These are phyloP conservation scores for Trichoderma atrobrunneum DNA, from an alignment of 2,329 filamentous ascomycete genomes.

Conservation along the genomic window DNA sequence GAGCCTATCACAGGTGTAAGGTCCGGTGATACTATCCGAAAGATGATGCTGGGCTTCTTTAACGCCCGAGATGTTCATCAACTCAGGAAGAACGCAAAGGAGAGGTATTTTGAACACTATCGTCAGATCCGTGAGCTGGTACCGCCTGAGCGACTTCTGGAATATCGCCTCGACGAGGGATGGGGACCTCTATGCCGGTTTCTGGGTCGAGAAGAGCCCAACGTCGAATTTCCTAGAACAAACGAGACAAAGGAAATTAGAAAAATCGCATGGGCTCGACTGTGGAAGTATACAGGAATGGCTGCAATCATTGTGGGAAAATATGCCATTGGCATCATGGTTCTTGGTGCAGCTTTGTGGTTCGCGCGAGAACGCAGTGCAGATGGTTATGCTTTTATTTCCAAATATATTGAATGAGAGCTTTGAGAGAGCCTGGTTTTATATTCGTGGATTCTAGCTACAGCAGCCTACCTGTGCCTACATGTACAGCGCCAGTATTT, in stretches of 20 bases:
- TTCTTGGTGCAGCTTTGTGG: neutral
- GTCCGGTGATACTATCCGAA: slow-evolving; percentile 27
- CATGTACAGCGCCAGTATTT: neutral
- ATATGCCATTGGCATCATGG: neutral
- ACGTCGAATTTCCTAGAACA: slow-evolving; percentile 31
- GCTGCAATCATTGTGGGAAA: neutral
- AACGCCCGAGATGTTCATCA: slow-evolving; percentile 25
- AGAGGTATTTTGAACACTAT: slow-evolving; percentile 32
- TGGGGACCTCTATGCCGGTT: slow-evolving; percentile 40
- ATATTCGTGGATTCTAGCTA: neutral
- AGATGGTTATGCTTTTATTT: neutral
- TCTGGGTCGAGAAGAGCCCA: slow-evolving; percentile 33
- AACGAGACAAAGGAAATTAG: slow-evolving; percentile 31
- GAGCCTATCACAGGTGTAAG: slow-evolving; percentile 34
- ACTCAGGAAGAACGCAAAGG: slow-evolving; percentile 24
- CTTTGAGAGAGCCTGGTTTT: neutral
- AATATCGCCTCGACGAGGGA: slow-evolving; percentile 34
- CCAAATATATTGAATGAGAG: neutral
- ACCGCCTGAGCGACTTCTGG: slow-evolving; percentile 28
- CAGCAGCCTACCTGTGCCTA: neutral
- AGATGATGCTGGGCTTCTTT: slow-evolving; percentile 31
- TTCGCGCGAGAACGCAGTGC: neutral
- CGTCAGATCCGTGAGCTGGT: slow-evolving; percentile 29
- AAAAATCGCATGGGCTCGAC: neutral
- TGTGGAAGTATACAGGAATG: neutral